Conservation (phyloP, 805 yeast genomes). For the Starmerella apicola region DNA sequence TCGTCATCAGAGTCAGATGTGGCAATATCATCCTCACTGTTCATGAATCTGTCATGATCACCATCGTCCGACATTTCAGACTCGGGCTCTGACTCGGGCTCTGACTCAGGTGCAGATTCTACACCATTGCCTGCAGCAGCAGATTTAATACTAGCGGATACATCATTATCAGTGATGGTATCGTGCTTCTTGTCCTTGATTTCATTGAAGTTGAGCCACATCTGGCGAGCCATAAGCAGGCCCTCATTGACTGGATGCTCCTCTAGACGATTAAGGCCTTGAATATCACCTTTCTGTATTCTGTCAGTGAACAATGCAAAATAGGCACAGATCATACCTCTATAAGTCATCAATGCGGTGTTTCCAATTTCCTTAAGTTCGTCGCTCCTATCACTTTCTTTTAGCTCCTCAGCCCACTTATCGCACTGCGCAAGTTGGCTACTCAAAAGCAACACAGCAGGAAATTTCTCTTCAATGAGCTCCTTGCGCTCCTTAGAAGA, state of each 20-base stretch:
- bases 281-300: conserved; percentile 38
- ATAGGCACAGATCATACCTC: conserved; percentile 67
- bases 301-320: conserved; percentile 59
- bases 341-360: conserved; percentile 63
- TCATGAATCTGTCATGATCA: not conserved
- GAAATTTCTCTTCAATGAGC: conserved; percentile 51
- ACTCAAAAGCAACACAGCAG: conserved; percentile 71
- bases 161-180: not conserved
- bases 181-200: conserved; percentile 20
- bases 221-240: conserved; percentile 66
- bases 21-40: conserved; percentile 12
- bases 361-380: conserved; percentile 34
- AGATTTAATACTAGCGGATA: not conserved
- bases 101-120: not conserved
- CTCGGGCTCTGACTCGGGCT: conserved; percentile 4
- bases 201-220: conserved; percentile 74
- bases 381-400: conserved; percentile 6
- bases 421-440: conserved; percentile 43
- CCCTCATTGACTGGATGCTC: conserved; percentile 86
- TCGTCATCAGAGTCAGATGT: conserved; percentile 11
- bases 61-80: conserved; percentile 4
- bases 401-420: conserved; percentile 19
- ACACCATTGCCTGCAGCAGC: too few species aligned
- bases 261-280: conserved; percentile 40
- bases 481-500: conserved; percentile 42